phyloP scores from a whole-genome alignment of 2,329 filamentous ascomycete genomes.

The Pseudogymnoascus sp. region DNA sequence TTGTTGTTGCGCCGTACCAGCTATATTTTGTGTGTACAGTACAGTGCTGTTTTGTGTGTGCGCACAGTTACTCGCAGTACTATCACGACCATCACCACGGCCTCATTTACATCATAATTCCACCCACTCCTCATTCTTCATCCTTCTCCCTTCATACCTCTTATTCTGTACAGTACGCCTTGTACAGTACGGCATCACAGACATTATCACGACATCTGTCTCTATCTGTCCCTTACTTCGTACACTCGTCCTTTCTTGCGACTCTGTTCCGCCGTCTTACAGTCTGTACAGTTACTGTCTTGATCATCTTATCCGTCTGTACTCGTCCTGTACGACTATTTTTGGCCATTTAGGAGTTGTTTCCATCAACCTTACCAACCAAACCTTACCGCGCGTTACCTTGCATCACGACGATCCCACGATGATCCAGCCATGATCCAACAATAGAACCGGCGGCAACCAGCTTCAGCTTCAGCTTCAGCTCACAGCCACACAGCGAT shows the following conservation, averaged over 20 bases:
- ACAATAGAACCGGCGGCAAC: background rate
- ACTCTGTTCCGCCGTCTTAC: background rate
- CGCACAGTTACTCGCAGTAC: background rate
- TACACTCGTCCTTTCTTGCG: background rate
- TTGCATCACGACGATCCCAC: background rate
- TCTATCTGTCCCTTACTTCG: background rate
- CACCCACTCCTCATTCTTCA: background rate
- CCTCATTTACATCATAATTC: background rate
- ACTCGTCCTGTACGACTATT: background rate
- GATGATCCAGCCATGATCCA: background rate
- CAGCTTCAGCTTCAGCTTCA: background rate
- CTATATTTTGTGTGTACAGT: background rate
- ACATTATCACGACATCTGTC: background rate
- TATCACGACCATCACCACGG: background rate
- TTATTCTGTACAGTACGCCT: background rate
- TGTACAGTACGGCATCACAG: background rate
- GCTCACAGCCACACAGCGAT: background rate
- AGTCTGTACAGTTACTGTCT: background rate
- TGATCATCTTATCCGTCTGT: background rate
- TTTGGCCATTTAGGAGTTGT: background rate
- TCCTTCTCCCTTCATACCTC: background rate
- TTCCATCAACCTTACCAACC: background rate
- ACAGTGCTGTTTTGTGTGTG: background rate
- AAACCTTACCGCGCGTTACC: background rate
- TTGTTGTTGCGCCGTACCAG: background rate